Base-by-base conservation (phyloP, 768 basidiomycete species). In the Tricholoma hemisulphureum region DNA sequence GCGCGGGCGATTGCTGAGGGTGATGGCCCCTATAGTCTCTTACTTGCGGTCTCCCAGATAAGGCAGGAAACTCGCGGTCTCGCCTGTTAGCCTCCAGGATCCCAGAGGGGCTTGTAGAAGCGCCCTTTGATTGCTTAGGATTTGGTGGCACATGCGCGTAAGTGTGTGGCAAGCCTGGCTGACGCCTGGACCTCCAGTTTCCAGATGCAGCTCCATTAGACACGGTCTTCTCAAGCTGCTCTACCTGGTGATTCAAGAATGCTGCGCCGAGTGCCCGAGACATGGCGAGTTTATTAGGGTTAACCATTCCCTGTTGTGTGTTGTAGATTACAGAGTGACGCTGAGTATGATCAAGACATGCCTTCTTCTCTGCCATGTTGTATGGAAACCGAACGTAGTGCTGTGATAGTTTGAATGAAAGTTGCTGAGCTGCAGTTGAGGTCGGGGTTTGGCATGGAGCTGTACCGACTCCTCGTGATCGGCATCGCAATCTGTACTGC, bases 231-330 rank as follows among this genome's bases (percentile, higher is more conserved):
- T 94, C 91, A 54, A 94, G 85, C 66, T 93, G 88, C 63, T 93
- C 89, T 43, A 94, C 92, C 65, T 94, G 91, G 64, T 94, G 91
- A 61, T 82, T 88, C 58, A 94, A 81, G 69, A 93, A 93, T 2
- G 92, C 92, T 26, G 91, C 91, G 18, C 92, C 92, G 35, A 94
- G 83, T 1, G 92, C 91, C 60, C 86, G 83, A 56, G 91, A 93
- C 89, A 94, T 90, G 57, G 89, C 89, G 39, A 89, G 69, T 69
- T 87, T 88, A 71, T 82, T 85, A 28, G 76, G 67, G 31, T 69
- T 69, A 21, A 69, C 63, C 51, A 73, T 66, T 9, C 69, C 63
- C 46, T 66, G 61, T 66, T 71, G 53, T 39, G 1, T 43, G 24
- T 10, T 37, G 16, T 34, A 24, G n/a, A 18, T 41, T 7, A 49